Percentiles rank a stretch among this genome's conserved stretches.
phyloP scores from a whole-genome alignment of 2,329 filamentous ascomycete species.

The Cercospora zeina region DNA sequence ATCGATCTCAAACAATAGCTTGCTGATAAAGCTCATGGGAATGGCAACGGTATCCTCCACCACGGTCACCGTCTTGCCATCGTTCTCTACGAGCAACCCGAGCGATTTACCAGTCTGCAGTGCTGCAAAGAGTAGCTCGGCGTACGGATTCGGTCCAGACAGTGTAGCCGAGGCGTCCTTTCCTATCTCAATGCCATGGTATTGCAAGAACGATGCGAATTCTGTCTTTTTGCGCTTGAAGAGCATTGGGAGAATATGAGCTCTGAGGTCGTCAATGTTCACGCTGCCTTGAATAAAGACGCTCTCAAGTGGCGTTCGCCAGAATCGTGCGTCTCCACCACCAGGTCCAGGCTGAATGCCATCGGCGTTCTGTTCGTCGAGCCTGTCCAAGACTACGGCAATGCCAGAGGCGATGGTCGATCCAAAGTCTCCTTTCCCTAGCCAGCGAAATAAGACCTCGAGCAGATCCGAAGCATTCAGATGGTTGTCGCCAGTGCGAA shows the following conservation, averaged over 20 bases:
- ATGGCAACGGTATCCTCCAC: conserved; percentile 51
- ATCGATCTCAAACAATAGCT: conserved; percentile 42
- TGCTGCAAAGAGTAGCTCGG: conserved; percentile 40
- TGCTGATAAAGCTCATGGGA: conserved; percentile 49
- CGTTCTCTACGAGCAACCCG: conserved; percentile 46
- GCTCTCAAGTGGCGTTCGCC: conserved; percentile 30
- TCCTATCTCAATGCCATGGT: conserved; percentile 34
- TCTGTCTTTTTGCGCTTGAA: conserved; percentile 46
- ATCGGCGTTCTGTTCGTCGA: conserved; percentile 25
- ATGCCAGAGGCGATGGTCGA: conserved; percentile 38
- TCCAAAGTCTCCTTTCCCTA: conserved; percentile 41
- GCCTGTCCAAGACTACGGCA: conserved; percentile 38
- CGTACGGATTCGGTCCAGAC: conserved; percentile 17
- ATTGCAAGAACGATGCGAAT: conserved; percentile 45
- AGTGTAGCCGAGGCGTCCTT: neutral
- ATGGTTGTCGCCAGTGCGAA: neutral
- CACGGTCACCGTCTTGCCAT: conserved; percentile 23
- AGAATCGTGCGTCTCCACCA: conserved; percentile 17
- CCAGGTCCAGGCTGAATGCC: neutral
- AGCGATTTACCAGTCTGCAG: conserved; percentile 50
- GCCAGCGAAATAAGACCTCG: conserved; percentile 33
- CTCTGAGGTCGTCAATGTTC: conserved; percentile 43
- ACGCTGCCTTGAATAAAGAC: conserved; percentile 15
- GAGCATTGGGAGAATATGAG: conserved; percentile 51
- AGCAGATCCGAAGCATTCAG: conserved; percentile 17